Percentiles rank a stretch among this genome's conserved stretches.
Conservation (phyloP, 768 basidiomycete genomes). For the Leucogyrophana mollusca region DNA sequence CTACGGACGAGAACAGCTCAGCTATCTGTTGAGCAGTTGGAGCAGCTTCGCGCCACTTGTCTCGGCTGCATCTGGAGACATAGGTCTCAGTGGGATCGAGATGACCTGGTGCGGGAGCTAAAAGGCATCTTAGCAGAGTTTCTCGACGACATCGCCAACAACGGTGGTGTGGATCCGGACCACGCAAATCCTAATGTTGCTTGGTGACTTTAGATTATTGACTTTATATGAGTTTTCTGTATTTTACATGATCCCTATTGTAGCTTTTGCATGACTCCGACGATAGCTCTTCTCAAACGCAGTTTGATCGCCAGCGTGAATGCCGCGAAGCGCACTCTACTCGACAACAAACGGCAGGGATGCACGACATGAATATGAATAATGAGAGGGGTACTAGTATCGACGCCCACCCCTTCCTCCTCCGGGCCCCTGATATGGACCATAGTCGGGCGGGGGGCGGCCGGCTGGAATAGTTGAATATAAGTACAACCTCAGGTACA, state of each 20-base stretch:
- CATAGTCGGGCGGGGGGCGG: slow-evolving; percentile 83
- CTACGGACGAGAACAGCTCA: slow-evolving; percentile 53
- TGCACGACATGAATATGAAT: not conserved
- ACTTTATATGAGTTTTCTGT: slow-evolving; percentile 1
- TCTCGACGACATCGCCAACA: slow-evolving; percentile 55
- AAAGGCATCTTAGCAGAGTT: slow-evolving; percentile 58
- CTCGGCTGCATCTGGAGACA: slow-evolving; percentile 82
- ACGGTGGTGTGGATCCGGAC: slow-evolving; percentile 8
- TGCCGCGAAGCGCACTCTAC: too few relatives aligned
- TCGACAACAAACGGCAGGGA: not conserved
- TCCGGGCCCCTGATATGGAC: slow-evolving; percentile 80
- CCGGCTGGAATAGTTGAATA: slow-evolving; percentile 39
- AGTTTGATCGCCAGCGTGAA: too few relatives aligned
- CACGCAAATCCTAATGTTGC: not conserved
- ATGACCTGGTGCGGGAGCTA: slow-evolving; percentile 59
- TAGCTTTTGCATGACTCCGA: slow-evolving; percentile 16
- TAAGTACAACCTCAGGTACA: slow-evolving; percentile 3
- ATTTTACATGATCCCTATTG: not conserved
- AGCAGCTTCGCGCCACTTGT: slow-evolving; percentile 87
- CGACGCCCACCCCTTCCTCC: slow-evolving; percentile 41
- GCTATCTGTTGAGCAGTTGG: slow-evolving; percentile 85
- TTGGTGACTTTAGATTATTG: slow-evolving; percentile 2
- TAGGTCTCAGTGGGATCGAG: slow-evolving; percentile 81
- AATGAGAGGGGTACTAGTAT: slow-evolving; percentile 28
- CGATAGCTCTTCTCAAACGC: slow-evolving; percentile 9